Base-by-base conservation (phyloP, 441 rosid species). In the Capsella rubella region DNA sequence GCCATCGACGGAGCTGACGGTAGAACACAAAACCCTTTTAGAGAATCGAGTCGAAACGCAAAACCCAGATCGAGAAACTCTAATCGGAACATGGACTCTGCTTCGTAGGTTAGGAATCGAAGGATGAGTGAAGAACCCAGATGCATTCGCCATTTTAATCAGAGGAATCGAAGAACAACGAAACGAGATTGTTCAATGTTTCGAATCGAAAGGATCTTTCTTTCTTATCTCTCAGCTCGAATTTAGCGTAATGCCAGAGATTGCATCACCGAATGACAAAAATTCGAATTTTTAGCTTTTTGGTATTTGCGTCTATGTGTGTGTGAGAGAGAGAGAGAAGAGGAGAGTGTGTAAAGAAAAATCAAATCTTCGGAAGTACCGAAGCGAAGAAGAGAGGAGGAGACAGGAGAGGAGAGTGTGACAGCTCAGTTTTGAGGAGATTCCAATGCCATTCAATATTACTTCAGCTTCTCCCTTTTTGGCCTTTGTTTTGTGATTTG, bases 141-240 rank as follows among this genome's bases (percentile, higher is more conserved):
- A 88, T 78, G 92, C 88, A 84, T 84, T 90, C 60, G 96, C 98
- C 98, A 91, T 93, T 69, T 29, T 31, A 31, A 31, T 21, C 31
- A 42, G 34, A 64, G 8, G 60, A 73, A 47, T 37, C 60, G 45
- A 60, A n/a, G 15, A n/a, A 42, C 64, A 11, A 35, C 2, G 12
- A 31, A n/a, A 34, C 47, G 45, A 37, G 55, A 34, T 69, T 58
- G 66, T 31, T 25, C n/a, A 27, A 58, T 28, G 11, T 77, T 21
- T 21, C 8, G 76, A 71, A 84, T 67, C 35, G 25, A 21, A 18
- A 67, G 6, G 80, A 78, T 64, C 56, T 64, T 15, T 64, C 56
- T 28, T 0, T 65, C 1, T 53, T 3, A 2, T 80, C 74, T 80
- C 56, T 73, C 2, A 72, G 76, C 72, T 73, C 16, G 74, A 40